These are phyloP conservation scores for Noccaea bulbosa DNA, from an alignment of 345 rosid genomes.

Conservation along the genomic window DNA sequence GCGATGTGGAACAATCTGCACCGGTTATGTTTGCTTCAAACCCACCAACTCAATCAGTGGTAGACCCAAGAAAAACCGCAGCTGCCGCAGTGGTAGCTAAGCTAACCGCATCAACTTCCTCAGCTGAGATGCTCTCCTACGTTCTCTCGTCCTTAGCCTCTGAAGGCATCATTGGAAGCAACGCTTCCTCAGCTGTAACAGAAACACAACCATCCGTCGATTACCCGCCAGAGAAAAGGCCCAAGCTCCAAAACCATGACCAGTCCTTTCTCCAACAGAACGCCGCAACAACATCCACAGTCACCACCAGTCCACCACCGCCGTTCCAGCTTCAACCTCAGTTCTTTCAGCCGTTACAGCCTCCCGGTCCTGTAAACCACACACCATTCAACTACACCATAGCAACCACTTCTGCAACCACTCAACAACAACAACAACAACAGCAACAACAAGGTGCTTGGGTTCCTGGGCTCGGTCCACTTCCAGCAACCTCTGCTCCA, in stretches of 20 bases:
- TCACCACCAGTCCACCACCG: conserved; percentile 54
- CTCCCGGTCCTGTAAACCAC: conserved; percentile 54
- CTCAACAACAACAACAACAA: conserved; percentile 45
- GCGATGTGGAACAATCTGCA: conserved; percentile 62
- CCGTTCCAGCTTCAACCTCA: conserved; percentile 52
- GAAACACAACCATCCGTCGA: conserved; percentile 49
- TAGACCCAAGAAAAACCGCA: conserved; percentile 72
- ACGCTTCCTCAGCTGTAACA: conserved; percentile 24
- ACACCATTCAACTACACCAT: conserved; percentile 58
- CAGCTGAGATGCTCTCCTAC: conserved; percentile 90
- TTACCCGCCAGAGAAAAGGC: conserved; percentile 69
- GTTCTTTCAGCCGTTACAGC: conserved; percentile 57
- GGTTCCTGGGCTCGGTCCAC: conserved; percentile 47
- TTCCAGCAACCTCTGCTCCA: conserved; percentile 54
- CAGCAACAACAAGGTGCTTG: conserved; percentile 56
- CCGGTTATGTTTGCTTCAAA: conserved; percentile 61
- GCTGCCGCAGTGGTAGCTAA: conserved; percentile 89
- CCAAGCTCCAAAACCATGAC: conserved; percentile 66
- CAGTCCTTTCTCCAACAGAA: conserved; percentile 58
- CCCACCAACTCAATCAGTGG: conserved; percentile 52
- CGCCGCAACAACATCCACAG: conserved; percentile 62
- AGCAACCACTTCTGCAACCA: conserved; percentile 39
- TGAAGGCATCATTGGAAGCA: conserved; percentile 68
- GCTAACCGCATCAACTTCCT: conserved; percentile 90
- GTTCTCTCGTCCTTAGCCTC: conserved; percentile 94